Evolutionary conservation across 2,329 filamentous ascomycete genomes (phyloP).

Genomic region (Bertia moriformis): DNA sequence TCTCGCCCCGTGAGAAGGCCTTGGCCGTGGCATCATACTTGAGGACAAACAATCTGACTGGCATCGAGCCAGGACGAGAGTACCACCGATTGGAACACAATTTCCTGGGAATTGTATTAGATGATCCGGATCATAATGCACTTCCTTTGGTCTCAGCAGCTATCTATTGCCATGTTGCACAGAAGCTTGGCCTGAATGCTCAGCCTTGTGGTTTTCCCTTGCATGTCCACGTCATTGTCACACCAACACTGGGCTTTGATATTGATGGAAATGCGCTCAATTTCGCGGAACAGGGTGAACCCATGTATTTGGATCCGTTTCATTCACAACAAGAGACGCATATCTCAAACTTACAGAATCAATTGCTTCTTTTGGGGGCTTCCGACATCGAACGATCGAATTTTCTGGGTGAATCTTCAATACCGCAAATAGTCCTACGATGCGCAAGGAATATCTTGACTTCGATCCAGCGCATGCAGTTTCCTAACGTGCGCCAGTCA

Average conservation of each 20-base stretch:
- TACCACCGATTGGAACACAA: conserved; percentile 2
- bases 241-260: background rate
- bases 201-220: background rate
- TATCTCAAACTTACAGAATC: background rate
- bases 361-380: background rate
- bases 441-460: background rate
- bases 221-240: conserved; percentile 2
- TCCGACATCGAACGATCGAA: background rate
- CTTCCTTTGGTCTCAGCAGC: conserved; percentile 1
- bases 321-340: background rate
- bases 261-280: conserved; percentile 1
- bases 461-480: background rate
- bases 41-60: background rate
- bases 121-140: background rate
- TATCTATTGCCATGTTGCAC: conserved; percentile 2
- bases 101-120: conserved; percentile 1
- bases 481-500: background rate
- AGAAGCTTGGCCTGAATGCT: conserved; percentile 1
- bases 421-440: background rate
- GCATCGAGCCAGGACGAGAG: background rate
- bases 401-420: background rate
- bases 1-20: background rate
- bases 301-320: conserved; percentile 2
- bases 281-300: background rate
- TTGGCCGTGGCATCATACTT: background rate